Evolutionary conservation across 257 asterid genomes (phyloP).

Genomic region (Nicotiana tomentosiformis): DNA sequence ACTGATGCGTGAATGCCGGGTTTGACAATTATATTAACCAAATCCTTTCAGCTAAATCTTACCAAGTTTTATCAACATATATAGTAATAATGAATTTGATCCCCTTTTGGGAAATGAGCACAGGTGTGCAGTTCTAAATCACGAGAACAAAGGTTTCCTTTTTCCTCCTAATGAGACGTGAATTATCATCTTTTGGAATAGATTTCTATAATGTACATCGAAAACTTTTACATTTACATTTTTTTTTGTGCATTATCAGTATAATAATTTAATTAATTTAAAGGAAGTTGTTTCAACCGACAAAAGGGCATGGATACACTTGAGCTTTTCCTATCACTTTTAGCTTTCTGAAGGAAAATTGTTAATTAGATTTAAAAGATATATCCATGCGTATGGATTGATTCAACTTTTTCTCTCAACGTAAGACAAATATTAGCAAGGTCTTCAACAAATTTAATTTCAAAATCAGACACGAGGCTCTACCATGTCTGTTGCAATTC

Average conservation of each 20-base stretch:
- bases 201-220: too few species aligned
- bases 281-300: constrained; percentile 6
- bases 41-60: constrained; percentile 1
- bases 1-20: constrained; percentile 10
- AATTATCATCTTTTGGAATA: background rate
- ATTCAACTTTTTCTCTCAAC: too few species aligned
- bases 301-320: constrained; percentile 18
- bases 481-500: too few species aligned
- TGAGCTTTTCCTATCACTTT: background rate
- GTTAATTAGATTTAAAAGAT: background rate
- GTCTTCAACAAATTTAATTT: too few species aligned
- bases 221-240: too few species aligned
- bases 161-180: background rate
- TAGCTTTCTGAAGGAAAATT: background rate
- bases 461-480: too few species aligned
- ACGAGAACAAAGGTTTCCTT: background rate
- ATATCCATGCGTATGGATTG: too few species aligned
- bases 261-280: too few species aligned
- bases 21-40: background rate
- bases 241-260: too few species aligned
- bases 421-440: too few species aligned
- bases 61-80: background rate
- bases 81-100: background rate
- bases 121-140: background rate
- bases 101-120: constrained; percentile 1